Base-by-base conservation (phyloP, 2,329 filamentous ascomycete species). In the Aspergillus alliaceus region DNA sequence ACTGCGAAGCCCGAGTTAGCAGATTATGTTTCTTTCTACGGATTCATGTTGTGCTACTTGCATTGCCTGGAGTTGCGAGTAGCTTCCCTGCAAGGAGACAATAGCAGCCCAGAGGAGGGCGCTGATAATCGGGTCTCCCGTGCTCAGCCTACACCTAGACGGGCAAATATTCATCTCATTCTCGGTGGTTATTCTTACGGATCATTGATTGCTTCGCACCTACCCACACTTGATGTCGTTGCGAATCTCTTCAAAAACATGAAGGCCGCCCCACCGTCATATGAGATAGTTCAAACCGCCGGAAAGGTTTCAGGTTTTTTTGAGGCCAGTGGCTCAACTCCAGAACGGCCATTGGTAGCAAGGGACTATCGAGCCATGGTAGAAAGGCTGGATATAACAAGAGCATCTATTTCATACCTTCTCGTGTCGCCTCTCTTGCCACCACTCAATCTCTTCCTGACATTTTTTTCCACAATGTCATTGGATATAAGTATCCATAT, bases 101-200 rank as follows among this genome's bases (percentile, higher is more conserved):
- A 18, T 18, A 20, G 9, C 15, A 20, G 18, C 29, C 42, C 3
- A 15, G 15, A 20, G 22, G 37, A 20, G 37, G 4, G 12, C 9
- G 32, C 15, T 11, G n/a, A 15, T 31, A 14, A 48, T 6, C 18
- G 22, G 14, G 27, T 14, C 6, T 12, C 35, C 24, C 18, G 32
- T 37, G 31, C 24, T 20, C 27, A 22, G 18, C 35, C 22, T 32
- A 15, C n/a, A 22, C 29, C 29, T 22, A 32, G 12, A n/a, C 6
- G 31, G 15, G 9, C 57, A 46, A 40, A 58, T 1, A 60, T 76
- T 14, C 65, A 69, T 32, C 61, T 87, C 0, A 65, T 96, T 5
- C 79, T 95, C 6, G 88, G 84, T 2, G 93, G 93, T 12, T 97
- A 97, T 72, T 96, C 92, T 0, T 97, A 97, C 72, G 95, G 95